Base-by-base conservation (phyloP, 2,329 filamentous ascomycete species). In the Penicillium vulpinum region DNA sequence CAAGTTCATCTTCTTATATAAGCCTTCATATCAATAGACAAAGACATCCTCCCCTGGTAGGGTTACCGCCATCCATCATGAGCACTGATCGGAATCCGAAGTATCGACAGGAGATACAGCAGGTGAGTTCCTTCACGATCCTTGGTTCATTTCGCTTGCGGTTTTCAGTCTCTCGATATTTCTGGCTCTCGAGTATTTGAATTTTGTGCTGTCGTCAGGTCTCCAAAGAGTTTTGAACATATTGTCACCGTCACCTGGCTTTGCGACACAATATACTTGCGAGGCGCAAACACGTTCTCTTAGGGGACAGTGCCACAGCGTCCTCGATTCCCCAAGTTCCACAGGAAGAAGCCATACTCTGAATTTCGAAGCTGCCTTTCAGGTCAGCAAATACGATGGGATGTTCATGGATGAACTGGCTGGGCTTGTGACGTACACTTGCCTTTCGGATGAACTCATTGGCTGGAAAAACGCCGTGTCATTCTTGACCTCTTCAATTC, bases 61-160 rank as follows among this genome's bases (percentile, higher is more conserved):
- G 33, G 28, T 26, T 29, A 24, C 40, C 48, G 13, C n/a, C 40
- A 24, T 28, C 4, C 77, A 82, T 72, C 55, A 92, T 91, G 89
- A 83, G 86, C 65, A 68, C 65, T 21, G 90, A 94, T 76, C 84
- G 83, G 73, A 84, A 84, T 68, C 87, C 85, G 75, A 97, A 97
- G 77, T 99, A 97, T 77, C 87, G 92, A 75, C 92, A 95, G 80
- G 94, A 99, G 83, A 99, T 99, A 78, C 94, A 96, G 78, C 93
- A 95, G 89, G 90, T 92, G 73, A 78, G 87, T 62, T 7, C 26
- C 29, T 24, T 26, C 22, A 21, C 8, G 15, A 15, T 21, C 7
- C 18, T 7, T 36, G 15, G 21, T 16, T 29, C 21, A 21, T 21
- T 41, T 50, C n/a, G 24, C 26, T 38, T 35, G 33, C 8, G 16